Evolutionary conservation across 805 yeast genomes (phyloP), one percentile per base, ranked within the genome.

Genomic region (Wickerhamomyces alni): DNA sequence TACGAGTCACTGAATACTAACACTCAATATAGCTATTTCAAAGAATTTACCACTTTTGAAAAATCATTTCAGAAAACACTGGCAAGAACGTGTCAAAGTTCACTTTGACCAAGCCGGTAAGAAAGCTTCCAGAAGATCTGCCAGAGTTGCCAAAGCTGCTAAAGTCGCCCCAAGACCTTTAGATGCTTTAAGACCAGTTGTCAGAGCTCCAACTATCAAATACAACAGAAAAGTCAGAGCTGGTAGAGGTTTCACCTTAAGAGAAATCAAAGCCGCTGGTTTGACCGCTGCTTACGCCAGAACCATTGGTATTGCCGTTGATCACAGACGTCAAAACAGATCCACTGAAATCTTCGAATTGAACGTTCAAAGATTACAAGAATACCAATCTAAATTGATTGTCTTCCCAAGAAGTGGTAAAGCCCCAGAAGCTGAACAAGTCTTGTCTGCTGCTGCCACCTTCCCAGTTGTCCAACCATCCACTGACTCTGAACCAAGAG

Each of bases 101-200:
- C 99, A 94, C 88, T 85, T 93, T 70, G 97, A 93, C 91, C 99
- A 93, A 81, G 96, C 99, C 67, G 99, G 99, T 72, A 88, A 91
- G 83, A 93, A 93, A 83, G 88, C 76, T 66, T 82, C 95, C 55
- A 88, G 99, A 83, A 85, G 99, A 78, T 77, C 75, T 58, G 84
- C 96, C 58, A 87, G 99, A 77, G 83, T 86, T 67, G 63, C 82
- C 62, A 89, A 85, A 79, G 95, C 96, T 61, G 96, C 96, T 62
- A 75, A 75, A 69, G 73, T 83, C 62, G 98, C 99, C 64, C 99
- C 99, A 76, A 89, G 86, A 69, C 99, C 99, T 64, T 75, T 93
- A 68, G 99, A 93, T 70, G 70, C 81, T 57, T 81, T 93, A 69
- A 86, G 97, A 79, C 99, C 99, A 61, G 77, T 91, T 63, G 98